Evolutionary conservation across 140 eudicot genomes (phyloP), one percentile per base, ranked within the genome.

Genomic region (Bidens hawaiensis): DNA sequence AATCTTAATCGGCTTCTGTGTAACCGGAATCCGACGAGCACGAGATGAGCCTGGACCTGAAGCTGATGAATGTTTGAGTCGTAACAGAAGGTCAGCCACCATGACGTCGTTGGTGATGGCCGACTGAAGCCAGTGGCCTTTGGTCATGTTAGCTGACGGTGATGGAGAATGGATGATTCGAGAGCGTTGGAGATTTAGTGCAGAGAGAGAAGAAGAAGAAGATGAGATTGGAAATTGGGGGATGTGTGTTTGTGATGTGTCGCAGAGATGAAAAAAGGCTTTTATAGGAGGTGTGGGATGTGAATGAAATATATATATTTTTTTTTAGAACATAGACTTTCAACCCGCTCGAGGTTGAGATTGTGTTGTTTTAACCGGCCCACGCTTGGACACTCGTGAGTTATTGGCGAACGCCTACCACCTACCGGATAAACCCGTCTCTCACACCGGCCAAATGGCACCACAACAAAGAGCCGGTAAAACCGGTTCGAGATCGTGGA

Each of bases 51-150:
- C 16, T n/a, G 67, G 45, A 22, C 64, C 36, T 21, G 25, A 28
- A 56, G 25, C 31, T 2, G 78, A 58, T 14, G 74, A 48, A 2
- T 59, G 78, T 18, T 74, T 74, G 24, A 66, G 6, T 52, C 49
- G 57, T 59, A 74, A 40, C 11, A 74, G 64, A 59, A 74, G 69
- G 42, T 74, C 78, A 8, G 58, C 78, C 24, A 74, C 74, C 10
- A 74, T 14, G 0, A 19, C 8, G 1, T 74, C 74, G 57, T 74
- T 58, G 2, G 38, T 74, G 4, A 66, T 18, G 24, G 78, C 69
- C 43, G 62, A 38, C n/a, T 74, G 67, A 14, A 59, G 6, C 78
- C 78, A 73, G 46, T 10, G 28, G 56, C 58, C 69, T 6, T 28
- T 55, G 68, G 34, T 48, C 78, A 66, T 43, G n/a, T n/a, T n/a